Evolutionary conservation across 1,284 basidiomycete genomes (phyloP).

Genomic region (Rhodotorula sp.): DNA sequence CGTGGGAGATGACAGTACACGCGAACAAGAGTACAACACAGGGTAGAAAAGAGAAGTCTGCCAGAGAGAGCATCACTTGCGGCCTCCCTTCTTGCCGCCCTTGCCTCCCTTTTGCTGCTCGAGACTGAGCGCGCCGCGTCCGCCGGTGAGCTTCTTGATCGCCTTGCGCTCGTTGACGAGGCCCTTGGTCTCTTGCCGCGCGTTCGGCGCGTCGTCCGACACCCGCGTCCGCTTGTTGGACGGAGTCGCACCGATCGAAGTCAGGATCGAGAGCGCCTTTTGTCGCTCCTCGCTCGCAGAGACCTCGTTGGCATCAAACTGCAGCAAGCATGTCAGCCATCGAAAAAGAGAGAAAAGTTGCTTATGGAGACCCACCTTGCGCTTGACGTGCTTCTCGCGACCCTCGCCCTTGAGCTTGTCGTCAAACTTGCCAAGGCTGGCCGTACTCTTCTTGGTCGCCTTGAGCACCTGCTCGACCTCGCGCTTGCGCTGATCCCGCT

Average conservation of each 20-base stretch:
- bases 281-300: slow-evolving; percentile 67
- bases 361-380: slow-evolving; percentile 66
- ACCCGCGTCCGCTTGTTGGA: slow-evolving; percentile 59
- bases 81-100: slow-evolving; percentile 10
- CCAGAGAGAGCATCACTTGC: slow-evolving; percentile 1
- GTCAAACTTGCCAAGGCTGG: slow-evolving; percentile 85
- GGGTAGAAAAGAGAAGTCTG: not conserved
- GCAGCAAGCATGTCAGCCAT: slow-evolving; percentile 3
- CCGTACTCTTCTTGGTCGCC: slow-evolving; percentile 78
- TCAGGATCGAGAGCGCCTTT: slow-evolving; percentile 69
- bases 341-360: not conserved
- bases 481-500: slow-evolving; percentile 61
- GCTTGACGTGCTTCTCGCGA: slow-evolving; percentile 80
- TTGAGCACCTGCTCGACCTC: slow-evolving; percentile 76
- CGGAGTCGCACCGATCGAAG: slow-evolving; percentile 68
- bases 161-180: slow-evolving; percentile 83
- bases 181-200: slow-evolving; percentile 52
- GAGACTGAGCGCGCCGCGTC: slow-evolving; percentile 29
- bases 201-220: slow-evolving; percentile 48
- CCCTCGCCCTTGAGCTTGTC: slow-evolving; percentile 85
- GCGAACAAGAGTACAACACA: not conserved
- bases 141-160: slow-evolving; percentile 51
- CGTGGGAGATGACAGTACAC: not conserved
- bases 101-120: slow-evolving; percentile 25
- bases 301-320: slow-evolving; percentile 79